A percentile compares a stretch with the other conserved stretches of the same genome.
These are phyloP conservation scores for Hypoxylon fuscum DNA, from an alignment of 495 filamentous ascomycete species.

Conservation along the genomic window DNA sequence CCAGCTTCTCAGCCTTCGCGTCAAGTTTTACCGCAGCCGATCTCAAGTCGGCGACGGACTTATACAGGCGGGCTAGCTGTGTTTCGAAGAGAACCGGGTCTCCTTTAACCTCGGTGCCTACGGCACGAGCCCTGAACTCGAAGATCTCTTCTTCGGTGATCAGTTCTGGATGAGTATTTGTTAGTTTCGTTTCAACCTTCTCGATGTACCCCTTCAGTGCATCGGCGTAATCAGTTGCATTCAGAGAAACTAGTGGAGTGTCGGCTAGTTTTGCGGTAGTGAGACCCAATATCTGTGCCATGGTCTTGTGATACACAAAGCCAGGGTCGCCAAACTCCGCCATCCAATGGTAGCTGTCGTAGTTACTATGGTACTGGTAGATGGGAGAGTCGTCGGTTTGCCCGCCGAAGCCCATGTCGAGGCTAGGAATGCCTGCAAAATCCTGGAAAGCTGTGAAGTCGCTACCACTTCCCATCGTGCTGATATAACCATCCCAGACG, in stretches of 20 bases:
- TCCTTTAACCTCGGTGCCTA: slow-evolving; percentile 53
- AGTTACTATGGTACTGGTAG: slow-evolving; percentile 92
- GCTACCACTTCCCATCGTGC: slow-evolving; percentile 79
- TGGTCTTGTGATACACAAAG: slow-evolving; percentile 80
- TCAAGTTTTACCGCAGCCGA: slow-evolving; percentile 68
- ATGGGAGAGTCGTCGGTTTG: slow-evolving; percentile 51
- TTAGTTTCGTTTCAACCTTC: slow-evolving; percentile 71
- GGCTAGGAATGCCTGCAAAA: slow-evolving; percentile 83
- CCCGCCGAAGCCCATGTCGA: slow-evolving; percentile 83
- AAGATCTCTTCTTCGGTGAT: slow-evolving; percentile 55
- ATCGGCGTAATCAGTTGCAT: slow-evolving; percentile 76
- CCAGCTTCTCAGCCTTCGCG: slow-evolving; percentile 68
- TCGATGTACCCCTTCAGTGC: slow-evolving; percentile 70
- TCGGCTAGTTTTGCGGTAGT: slow-evolving; percentile 83
- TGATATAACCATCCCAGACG: slow-evolving; percentile 73
- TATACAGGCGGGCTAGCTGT: slow-evolving; percentile 53
- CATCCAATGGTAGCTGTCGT: slow-evolving; percentile 94
- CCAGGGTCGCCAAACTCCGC: slow-evolving; percentile 80
- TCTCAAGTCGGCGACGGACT: slow-evolving; percentile 61
- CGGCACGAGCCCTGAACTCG: slow-evolving; percentile 60
- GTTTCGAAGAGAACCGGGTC: slow-evolving; percentile 64
- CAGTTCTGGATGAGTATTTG: slow-evolving; percentile 49
- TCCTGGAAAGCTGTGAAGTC: slow-evolving; percentile 96
- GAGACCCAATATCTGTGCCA: slow-evolving; percentile 82
- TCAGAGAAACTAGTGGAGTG: slow-evolving; percentile 78